A percentile compares a stretch with the other conserved stretches of the same genome.
phyloP scores from a whole-genome alignment of 345 rosid genomes.

The Conringia planisiliqua region DNA sequence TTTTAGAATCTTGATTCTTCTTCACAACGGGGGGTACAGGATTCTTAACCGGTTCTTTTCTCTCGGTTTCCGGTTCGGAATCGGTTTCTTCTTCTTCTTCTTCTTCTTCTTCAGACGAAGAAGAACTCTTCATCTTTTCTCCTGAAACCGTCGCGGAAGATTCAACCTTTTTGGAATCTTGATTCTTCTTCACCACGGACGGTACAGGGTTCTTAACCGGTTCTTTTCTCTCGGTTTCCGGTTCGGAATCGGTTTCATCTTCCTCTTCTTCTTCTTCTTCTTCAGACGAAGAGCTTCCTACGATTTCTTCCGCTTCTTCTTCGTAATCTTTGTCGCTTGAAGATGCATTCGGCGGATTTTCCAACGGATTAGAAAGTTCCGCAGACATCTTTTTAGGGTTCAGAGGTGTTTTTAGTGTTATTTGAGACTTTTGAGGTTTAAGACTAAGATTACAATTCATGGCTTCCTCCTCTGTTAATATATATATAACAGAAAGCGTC shows the following conservation, averaged over 20 bases:
- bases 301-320: neutral
- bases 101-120: no score
- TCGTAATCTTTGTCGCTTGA: conserved; percentile 30
- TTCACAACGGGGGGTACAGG: conserved; percentile 25
- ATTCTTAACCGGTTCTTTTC: neutral
- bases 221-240: conserved; percentile 9
- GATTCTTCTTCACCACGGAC: conserved; percentile 14
- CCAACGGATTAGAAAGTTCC: neutral
- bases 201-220: conserved; percentile 3
- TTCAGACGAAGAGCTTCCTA: neutral
- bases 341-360: conserved; percentile 27
- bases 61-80: no score
- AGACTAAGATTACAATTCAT: neutral
- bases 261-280: conserved; percentile 1
- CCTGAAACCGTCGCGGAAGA: neutral
- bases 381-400: conserved; percentile 2
- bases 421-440: neutral
- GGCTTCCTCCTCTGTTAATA: neutral
- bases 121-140: conserved; percentile 20
- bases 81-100: no score
- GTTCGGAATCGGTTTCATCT: conserved; percentile 25
- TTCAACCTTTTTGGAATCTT: neutral
- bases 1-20: conserved; percentile 1
- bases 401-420: neutral
- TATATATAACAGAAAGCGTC: neutral